Evolutionary conservation across 2,329 filamentous ascomycete genomes (phyloP).

Genomic region (Lachnellula hyalina): DNA sequence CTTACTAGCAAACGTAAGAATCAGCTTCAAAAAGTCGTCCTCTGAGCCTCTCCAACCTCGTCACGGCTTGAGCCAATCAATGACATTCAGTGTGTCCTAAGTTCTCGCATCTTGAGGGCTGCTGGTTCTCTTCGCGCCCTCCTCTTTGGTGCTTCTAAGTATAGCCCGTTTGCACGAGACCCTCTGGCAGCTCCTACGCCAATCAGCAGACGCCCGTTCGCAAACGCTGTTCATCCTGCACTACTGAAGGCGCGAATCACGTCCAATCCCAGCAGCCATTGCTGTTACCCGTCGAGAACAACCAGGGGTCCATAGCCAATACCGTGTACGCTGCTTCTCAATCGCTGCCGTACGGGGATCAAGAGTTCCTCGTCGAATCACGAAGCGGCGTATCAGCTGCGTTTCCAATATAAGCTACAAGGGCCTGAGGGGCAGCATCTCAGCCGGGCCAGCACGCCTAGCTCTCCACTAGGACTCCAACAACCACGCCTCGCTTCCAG

Average conservation of each 20-base stretch:
- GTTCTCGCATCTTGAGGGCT: background rate
- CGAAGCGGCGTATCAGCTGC: slow-evolving; percentile 9
- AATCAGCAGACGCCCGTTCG: slow-evolving; percentile 14
- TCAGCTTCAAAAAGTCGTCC: background rate
- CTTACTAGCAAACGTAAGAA: background rate
- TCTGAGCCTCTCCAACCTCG: background rate
- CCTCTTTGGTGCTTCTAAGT: slow-evolving; percentile 20
- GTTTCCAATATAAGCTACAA: slow-evolving; percentile 3
- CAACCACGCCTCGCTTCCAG: background rate
- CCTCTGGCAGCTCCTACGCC: slow-evolving; percentile 5
- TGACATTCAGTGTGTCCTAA: too few species aligned
- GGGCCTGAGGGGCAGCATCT: background rate
- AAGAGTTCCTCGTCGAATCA: slow-evolving; percentile 1
- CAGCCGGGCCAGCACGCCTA: background rate
- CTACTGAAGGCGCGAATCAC: slow-evolving; percentile 24
- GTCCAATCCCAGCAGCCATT: slow-evolving; percentile 16
- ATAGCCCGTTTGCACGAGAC: slow-evolving; percentile 18
- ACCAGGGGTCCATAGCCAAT: background rate
- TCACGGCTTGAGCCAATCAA: background rate
- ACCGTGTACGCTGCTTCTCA: background rate
- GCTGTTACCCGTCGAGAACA: background rate
- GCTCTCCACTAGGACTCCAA: background rate
- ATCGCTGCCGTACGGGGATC: background rate
- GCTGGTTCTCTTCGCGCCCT: slow-evolving; percentile 12
- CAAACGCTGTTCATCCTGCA: slow-evolving; percentile 13